Base-by-base conservation (phyloP, 306 rosid genomes). In the Cicer pinnatifidum region DNA sequence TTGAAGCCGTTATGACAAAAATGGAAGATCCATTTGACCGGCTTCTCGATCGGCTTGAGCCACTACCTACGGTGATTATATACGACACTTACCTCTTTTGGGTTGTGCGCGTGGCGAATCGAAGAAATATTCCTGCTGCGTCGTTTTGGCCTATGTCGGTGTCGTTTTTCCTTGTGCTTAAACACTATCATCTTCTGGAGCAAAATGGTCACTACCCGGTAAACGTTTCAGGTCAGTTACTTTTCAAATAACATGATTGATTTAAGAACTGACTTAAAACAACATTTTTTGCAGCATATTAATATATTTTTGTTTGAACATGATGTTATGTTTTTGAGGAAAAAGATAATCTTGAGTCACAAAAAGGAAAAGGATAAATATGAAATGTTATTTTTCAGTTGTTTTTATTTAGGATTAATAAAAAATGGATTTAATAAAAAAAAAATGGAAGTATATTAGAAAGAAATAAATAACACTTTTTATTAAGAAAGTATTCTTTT, bases 21-120 rank as follows among this genome's bases (percentile, higher is more conserved):
- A 83, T 89, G 91, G 87, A 89, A 83, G 78, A 72, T 0, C 95
- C 95, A 0, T 84, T 89, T 28, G 84, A 84, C 33, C 67, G 6
- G 11, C 59, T 89, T 0, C 79, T 89, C 3, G 54, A 81, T 16
- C 77, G 53, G 15, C 86, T 89, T 9, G 39, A 83, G 23, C 74
- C 78, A 20, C 72, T 56, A 4, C 80, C 82, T 1, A 70, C 13
- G 0, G 0, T 64, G 1, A 66, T 87, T 9, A 6, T 89, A 1
- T 33, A 50, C 52, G 95, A 89, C 47, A 11, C 59, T 37, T 47
- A 2, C 17, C 56, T 89, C 1, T 23, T 9, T 41, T 89, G 90
- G 91, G 87, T 63, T 0, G 64, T 84, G 11, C 60, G 48, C 8
- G 78, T 80, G 4, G 86, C 82, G 0, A 80, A 61, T 41, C 43